Base-by-base conservation (phyloP, 768 basidiomycete genomes). In the Tricholoma hemisulphureum region DNA sequence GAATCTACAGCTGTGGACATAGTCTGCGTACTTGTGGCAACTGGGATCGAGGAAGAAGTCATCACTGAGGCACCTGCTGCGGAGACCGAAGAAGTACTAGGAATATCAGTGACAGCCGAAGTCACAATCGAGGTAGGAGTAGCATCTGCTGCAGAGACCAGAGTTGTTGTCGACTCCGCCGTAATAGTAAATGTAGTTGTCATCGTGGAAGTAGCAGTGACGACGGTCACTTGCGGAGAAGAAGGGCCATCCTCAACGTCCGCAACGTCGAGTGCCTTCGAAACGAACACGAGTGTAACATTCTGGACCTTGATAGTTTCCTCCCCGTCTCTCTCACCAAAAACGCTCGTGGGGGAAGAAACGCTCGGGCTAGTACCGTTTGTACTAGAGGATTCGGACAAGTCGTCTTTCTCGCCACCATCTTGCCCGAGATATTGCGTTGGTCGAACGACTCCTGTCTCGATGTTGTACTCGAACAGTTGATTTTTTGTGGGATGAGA, bases 261-360 rank as follows among this genome's bases (percentile, higher is more conserved):
- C 11, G 65, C 65, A 11, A 71, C 66, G 49, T 71, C 71, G 28
- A 74, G 75, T 4, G 67, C 57, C 4, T 65, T 65, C 7, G 83
- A 78, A 2, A 75, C 75, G 67, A 85, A 86, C 21, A 81, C 70
- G n/a, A 88, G 74, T 0, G 79, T 79, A 6, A 85, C 83, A 55
- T 79, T 80, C 67, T 75, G 74, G 7, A 72, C 63, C 28, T 57
- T 58, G 6, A 23, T 60, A 55, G 21, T 61, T 3, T 20, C 46
- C 14, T 32, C 59, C 26, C 66, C 56, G 11, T 67, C 68, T 37
- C 68, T 63, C 11, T 64, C 45, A 31, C 56, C 61, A n/a, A 69
- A 49, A 35, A 62, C 43, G 16, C 63, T 61, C 28, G 66, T 59
- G n/a, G 61, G 31, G 11, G 26, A 16, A 20, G 37, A 2, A 2